Evolutionary conservation across 805 yeast species (phyloP).

Genomic region (Suhomyces pyralidae): DNA sequence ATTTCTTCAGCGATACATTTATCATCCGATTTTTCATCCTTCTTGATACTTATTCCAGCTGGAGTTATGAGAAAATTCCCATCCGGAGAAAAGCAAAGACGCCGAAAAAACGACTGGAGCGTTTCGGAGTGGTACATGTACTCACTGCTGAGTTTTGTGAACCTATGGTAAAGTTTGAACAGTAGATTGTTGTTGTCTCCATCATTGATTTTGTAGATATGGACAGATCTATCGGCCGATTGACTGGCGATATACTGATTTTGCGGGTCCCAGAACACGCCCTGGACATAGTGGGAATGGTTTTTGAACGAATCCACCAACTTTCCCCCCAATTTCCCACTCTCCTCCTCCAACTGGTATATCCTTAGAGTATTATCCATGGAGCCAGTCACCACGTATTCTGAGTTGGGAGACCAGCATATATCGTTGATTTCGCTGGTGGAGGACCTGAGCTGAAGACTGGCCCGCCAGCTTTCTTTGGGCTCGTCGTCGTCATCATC

Average conservation of each 20-base stretch:
- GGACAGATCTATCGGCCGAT: conserved; percentile 82
- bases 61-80: conserved; percentile 75
- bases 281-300: conserved; percentile 91
- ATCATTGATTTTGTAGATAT: conserved; percentile 44
- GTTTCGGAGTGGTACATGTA: conserved; percentile 78
- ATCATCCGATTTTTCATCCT: background rate
- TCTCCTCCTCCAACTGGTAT: conserved; percentile 41
- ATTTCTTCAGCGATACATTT: conserved; percentile 6
- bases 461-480: conserved; percentile 72
- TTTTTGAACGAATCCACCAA: conserved; percentile 50
- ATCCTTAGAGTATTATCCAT: conserved; percentile 84
- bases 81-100: conserved; percentile 86
- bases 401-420: conserved; percentile 87
- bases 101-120: conserved; percentile 83
- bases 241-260: conserved; percentile 79
- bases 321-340: conserved; percentile 3
- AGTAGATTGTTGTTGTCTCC: background rate
- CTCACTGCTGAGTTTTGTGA: conserved; percentile 12
- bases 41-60: conserved; percentile 5
- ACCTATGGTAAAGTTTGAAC: conserved; percentile 11
- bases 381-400: conserved; percentile 77
- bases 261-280: conserved; percentile 92
- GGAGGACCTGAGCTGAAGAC: conserved; percentile 54
- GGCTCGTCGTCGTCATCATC: conserved; percentile 46
- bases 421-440: conserved; percentile 85